Evolutionary conservation across 1,284 basidiomycete species (phyloP), one percentile per base, ranked within the genome.

Genomic region (Ceratobasidium sp.): DNA sequence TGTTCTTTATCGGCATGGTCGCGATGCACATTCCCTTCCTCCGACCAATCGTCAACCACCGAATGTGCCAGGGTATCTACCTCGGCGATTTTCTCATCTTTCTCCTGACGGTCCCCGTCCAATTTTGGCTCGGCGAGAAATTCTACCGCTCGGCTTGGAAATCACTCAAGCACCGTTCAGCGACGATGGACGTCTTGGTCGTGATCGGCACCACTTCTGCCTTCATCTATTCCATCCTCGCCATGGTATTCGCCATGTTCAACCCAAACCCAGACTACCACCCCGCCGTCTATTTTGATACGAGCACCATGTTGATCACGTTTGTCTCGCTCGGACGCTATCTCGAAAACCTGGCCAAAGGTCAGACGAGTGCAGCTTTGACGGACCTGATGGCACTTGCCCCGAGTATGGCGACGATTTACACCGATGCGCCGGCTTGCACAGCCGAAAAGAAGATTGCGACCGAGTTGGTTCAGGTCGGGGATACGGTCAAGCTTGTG

Each of bases 181-280:
- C 96, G 1, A 99, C 97, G 0, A 96, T 96, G 94, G 97, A 99
- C 80, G 96, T 98, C 36, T 91, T 99, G 59, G 90, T 99, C 77
- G 93, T 96, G 78, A 87, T 99, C 45, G 97, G 97, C 71, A 99
- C 97, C 1, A 92, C 94, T 0, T 90, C 96, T 0, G 93, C 97
- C 5, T 99, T 97, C 80, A 83, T 89, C 76, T 99, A 98, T 82
- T 98, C 96, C 2, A 77, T 95, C 45, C 82, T 89, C 72, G 81
- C 87, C 62, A 88, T 98, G 84, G 75, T 92, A 76, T 84, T 85
- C 57, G 89, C 91, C 41, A 84, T 88, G 26, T 88, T 92, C 82
- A 87, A 88, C 77, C 79, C 82, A 2, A 85, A 88, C 45, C 84
- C 88, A 0, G 86, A 87, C 70, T 93, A 87, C 79, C 89, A 87